phyloP scores from a whole-genome alignment of 2,329 filamentous ascomycete species.

The Thermomyces lanuginosus region DNA sequence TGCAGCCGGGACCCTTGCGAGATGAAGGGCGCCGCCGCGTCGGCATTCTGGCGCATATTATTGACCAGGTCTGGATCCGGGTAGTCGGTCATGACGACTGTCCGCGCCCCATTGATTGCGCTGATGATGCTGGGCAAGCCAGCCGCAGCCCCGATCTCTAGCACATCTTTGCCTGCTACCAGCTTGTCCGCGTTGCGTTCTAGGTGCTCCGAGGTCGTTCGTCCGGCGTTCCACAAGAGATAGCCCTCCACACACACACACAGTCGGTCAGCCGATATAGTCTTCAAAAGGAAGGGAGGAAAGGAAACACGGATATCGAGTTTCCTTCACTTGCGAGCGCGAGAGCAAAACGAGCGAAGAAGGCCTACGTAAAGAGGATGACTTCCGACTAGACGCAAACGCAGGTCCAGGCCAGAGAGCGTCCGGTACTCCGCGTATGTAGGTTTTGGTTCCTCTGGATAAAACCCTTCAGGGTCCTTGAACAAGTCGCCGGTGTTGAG shows the following conservation, averaged over 20 bases:
- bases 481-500: slow-evolving; percentile 44
- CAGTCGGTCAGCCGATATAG: slow-evolving; percentile 7
- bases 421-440: slow-evolving; percentile 58
- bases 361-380: slow-evolving; percentile 62
- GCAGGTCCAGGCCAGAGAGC: slow-evolving; percentile 47
- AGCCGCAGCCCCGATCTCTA: slow-evolving; percentile 79
- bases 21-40: slow-evolving; percentile 34
- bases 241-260: slow-evolving; percentile 44
- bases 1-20: slow-evolving; percentile 31
- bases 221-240: slow-evolving; percentile 78
- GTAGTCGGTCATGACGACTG: slow-evolving; percentile 69
- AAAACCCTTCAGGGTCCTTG: slow-evolving; percentile 65
- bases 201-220: slow-evolving; percentile 61
- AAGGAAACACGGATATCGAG: no score
- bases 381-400: slow-evolving; percentile 65
- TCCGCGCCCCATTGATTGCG: slow-evolving; percentile 52
- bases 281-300: background rate
- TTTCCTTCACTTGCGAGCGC: no score
- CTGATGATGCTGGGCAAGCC: slow-evolving; percentile 69
- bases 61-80: slow-evolving; percentile 68
- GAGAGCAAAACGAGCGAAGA: slow-evolving; percentile 2
- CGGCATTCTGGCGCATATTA: slow-evolving; percentile 63
- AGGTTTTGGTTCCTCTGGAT: slow-evolving; percentile 58
- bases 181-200: slow-evolving; percentile 47
- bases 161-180: slow-evolving; percentile 51